phyloP scores from a whole-genome alignment of 2,329 filamentous ascomycete species.

The Hymenoscyphus fraxineus region DNA sequence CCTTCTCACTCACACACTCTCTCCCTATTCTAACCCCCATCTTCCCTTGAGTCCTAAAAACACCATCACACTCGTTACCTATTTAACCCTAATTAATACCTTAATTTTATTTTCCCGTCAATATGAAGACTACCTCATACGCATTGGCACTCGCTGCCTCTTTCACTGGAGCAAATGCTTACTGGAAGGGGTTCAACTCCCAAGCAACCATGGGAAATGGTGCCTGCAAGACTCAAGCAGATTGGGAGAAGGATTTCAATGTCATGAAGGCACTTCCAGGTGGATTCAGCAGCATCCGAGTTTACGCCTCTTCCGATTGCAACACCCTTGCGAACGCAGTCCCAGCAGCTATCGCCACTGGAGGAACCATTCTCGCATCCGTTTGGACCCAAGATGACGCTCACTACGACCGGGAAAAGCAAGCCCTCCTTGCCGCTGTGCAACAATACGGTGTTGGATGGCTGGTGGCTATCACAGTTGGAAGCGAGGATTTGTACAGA shows the following conservation, averaged over 20 bases:
- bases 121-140: conserved; percentile 27
- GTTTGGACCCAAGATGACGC: conserved; percentile 57
- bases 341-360: conserved; percentile 56
- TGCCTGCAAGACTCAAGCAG: conserved; percentile 61
- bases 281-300: conserved; percentile 55
- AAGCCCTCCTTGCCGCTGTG: conserved; percentile 55
- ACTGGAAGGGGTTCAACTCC: conserved; percentile 42
- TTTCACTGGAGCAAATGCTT: conserved; percentile 35
- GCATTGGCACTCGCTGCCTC: conserved; percentile 35
- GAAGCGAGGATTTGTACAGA: conserved; percentile 66
- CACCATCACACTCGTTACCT: background rate
- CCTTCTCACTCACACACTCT: background rate
- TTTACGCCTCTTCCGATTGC: conserved; percentile 57
- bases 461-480: conserved; percentile 62
- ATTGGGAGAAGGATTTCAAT: conserved; percentile 65
- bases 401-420: conserved; percentile 58
- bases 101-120: background rate
- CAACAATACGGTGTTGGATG: conserved; percentile 53
- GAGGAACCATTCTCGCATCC: conserved; percentile 60
- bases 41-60: background rate
- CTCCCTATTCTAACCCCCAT: background rate
- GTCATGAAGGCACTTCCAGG: conserved; percentile 46
- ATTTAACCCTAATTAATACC: background rate
- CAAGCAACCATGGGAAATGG: conserved; percentile 44
- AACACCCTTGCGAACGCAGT: conserved; percentile 46